Evolutionary conservation across 441 rosid species (phyloP).

Genomic region (Gossypium schwendimanii): DNA sequence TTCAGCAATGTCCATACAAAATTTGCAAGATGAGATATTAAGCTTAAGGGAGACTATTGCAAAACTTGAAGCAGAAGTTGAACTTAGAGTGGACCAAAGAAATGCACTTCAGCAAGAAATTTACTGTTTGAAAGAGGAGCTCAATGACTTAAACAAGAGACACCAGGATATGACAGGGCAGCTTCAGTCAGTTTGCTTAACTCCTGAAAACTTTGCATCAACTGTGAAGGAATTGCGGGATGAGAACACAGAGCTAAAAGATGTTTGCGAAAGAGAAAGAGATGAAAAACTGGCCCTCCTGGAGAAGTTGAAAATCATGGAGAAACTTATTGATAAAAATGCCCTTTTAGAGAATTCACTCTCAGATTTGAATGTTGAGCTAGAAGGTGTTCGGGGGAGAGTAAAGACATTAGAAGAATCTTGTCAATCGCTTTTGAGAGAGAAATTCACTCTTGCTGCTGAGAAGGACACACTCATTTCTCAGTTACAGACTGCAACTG

Average conservation of each 20-base stretch:
- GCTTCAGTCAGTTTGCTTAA: constrained; percentile 62
- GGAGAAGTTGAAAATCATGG: constrained; percentile 62
- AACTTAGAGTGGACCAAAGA: constrained; percentile 72
- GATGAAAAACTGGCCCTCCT: constrained; percentile 50
- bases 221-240: constrained; percentile 60
- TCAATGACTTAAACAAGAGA: constrained; percentile 59
- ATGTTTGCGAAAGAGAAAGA: constrained; percentile 38
- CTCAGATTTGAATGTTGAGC: constrained; percentile 71
- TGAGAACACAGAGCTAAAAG: constrained; percentile 53
- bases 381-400: constrained; percentile 60
- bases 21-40: constrained; percentile 62
- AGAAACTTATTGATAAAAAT: constrained; percentile 70
- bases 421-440: constrained; percentile 43
- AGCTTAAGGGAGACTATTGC: constrained; percentile 54
- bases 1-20: constrained; percentile 61
- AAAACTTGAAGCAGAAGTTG: constrained; percentile 84
- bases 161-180: constrained; percentile 55
- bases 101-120: constrained; percentile 95
- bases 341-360: constrained; percentile 69
- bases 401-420: constrained; percentile 59
- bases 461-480: constrained; percentile 55
- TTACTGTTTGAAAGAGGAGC: constrained; percentile 85
- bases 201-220: constrained; percentile 48
- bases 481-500: constrained; percentile 47
- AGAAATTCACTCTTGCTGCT: constrained; percentile 54